These are phyloP conservation scores for Hypoxylon lenormandii DNA, from an alignment of 495 filamentous ascomycete species.

Conservation along the genomic window DNA sequence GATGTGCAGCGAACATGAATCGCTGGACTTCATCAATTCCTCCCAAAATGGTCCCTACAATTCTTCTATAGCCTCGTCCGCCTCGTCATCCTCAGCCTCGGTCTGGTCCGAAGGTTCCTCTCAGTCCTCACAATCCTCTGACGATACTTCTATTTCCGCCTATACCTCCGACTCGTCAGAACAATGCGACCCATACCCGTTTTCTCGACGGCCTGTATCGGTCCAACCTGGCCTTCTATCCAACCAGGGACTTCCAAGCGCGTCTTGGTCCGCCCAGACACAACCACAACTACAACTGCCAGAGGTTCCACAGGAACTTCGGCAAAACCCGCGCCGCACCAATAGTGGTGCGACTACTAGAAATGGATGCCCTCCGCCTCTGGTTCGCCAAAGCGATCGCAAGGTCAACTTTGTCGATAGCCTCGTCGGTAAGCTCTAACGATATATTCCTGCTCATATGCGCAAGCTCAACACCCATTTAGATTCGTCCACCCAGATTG, in stretches of 20 bases:
- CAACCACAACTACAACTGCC: slow-evolving; percentile 48
- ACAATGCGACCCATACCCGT: slow-evolving; percentile 55
- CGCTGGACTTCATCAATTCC: slow-evolving; percentile 58
- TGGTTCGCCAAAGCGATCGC: slow-evolving; percentile 90
- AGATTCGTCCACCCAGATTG: slow-evolving; percentile 98
- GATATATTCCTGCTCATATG: slow-evolving; percentile 34
- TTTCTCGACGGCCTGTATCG: slow-evolving; percentile 22
- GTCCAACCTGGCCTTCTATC: slow-evolving; percentile 26
- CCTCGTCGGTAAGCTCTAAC: slow-evolving; percentile 88
- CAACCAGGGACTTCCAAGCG: slow-evolving; percentile 18
- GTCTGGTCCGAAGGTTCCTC: slow-evolving; percentile 81
- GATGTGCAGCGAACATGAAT: slow-evolving; percentile 61
- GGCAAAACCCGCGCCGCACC: slow-evolving; percentile 85
- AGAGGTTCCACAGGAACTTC: slow-evolving; percentile 73
- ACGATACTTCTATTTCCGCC: slow-evolving; percentile 63
- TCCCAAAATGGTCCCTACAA: slow-evolving; percentile 70
- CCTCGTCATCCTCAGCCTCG: slow-evolving; percentile 79
- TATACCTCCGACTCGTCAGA: slow-evolving; percentile 58
- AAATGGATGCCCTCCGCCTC: slow-evolving; percentile 78
- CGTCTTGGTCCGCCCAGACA: slow-evolving; percentile 41
- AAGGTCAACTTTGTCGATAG: slow-evolving; percentile 96
- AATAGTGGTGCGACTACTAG: slow-evolving; percentile 64
- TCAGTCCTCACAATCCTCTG: slow-evolving; percentile 70
- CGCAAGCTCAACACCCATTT: slow-evolving; percentile 53
- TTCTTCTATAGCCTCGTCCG: slow-evolving; percentile 74